Conservation (phyloP, 805 yeast genomes). For the Zygoascus biomembranicola region DNA sequence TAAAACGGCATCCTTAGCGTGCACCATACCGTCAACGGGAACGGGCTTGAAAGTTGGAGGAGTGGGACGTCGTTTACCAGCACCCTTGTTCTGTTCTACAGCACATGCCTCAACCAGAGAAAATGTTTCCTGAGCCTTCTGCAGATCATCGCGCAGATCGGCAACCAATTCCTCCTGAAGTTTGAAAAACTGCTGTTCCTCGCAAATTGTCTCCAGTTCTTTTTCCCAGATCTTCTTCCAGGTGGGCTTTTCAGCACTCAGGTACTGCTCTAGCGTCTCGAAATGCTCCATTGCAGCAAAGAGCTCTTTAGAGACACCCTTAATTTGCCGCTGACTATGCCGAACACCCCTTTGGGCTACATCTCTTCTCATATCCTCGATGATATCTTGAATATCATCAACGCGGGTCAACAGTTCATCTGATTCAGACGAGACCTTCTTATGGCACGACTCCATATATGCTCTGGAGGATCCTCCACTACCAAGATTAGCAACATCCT, state of each 20-base stretch:
- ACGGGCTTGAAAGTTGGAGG: constrained; percentile 20
- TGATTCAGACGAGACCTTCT: constrained; percentile 65
- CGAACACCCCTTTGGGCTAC: constrained; percentile 87
- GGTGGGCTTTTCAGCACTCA: constrained; percentile 62
- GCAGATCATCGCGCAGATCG: constrained; percentile 74
- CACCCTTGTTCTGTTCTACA: constrained; percentile 56
- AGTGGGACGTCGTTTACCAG: constrained; percentile 30
- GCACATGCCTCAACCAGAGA: constrained; percentile 73
- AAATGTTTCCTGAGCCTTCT: constrained; percentile 73
- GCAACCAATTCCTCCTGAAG: constrained; percentile 78
- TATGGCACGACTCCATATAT: constrained; percentile 72
- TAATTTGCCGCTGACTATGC: constrained; percentile 67
- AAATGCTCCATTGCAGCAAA: constrained; percentile 47
- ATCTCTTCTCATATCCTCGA: constrained; percentile 83
- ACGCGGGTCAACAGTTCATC: constrained; percentile 67
- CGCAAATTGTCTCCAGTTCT: constrained; percentile 82
- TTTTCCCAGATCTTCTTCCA: constrained; percentile 93
- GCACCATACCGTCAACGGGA: constrained; percentile 23
- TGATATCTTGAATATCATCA: constrained; percentile 85
- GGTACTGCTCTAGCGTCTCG: constrained; percentile 47
- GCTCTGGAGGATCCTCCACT: constrained; percentile 28
- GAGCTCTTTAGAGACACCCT: constrained; percentile 57
- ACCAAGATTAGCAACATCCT: constrained; percentile 7
- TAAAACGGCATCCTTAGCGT: constrained; percentile 56
- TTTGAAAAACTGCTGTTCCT: constrained; percentile 87